Base-by-base conservation (phyloP, 2,329 filamentous ascomycete genomes). In the Aspergillus sp. region DNA sequence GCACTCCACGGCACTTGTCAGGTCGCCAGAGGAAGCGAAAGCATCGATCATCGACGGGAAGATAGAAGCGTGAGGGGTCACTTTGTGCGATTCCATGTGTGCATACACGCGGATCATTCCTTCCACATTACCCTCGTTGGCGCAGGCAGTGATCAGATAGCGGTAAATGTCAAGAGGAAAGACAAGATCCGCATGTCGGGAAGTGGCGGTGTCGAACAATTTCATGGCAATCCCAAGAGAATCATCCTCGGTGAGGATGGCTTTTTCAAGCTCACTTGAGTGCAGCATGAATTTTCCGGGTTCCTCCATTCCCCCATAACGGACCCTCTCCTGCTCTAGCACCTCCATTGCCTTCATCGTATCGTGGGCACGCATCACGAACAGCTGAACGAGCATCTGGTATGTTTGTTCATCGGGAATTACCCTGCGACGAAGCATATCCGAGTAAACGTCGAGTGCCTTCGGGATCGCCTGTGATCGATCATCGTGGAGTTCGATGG, bases 11-110 rank as follows among this genome's bases (percentile, higher is more conserved):
- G 93, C 95, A 66, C 90, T 96, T 67, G 87, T 82, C 45, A 98
- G 79, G 71, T 98, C 92, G 50, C 92, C 90, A 11, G 84, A 84
- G 43, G 85, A 84, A 60, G 91, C 91, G 70, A 96, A 98, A 0
- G 93, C 92, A n/a, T 90, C 87, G 72, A 99, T 97, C 90, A 99
- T 96, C 17, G 88, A 84, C 1, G 92, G 90, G 76, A 96, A 98
- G 52, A 93, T 90, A 46, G 89, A 86, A 6, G 91, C 88, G 58
- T 89, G 87, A 0, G 93, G 91, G 15, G 85, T 83, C 21, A 91
- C 84, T 56, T 87, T 87, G 65, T 84, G 87, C 37, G 83, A 79
- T 74, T 96, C 91, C 92, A 98, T 96, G 73, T 98, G 91, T 63
- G 90, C 88, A 68, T 93, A 96, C 19, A 98, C 84, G 58, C 88